Conservation (phyloP, 495 filamentous ascomycete species). For the Aspergillus olivimuriae region DNA sequence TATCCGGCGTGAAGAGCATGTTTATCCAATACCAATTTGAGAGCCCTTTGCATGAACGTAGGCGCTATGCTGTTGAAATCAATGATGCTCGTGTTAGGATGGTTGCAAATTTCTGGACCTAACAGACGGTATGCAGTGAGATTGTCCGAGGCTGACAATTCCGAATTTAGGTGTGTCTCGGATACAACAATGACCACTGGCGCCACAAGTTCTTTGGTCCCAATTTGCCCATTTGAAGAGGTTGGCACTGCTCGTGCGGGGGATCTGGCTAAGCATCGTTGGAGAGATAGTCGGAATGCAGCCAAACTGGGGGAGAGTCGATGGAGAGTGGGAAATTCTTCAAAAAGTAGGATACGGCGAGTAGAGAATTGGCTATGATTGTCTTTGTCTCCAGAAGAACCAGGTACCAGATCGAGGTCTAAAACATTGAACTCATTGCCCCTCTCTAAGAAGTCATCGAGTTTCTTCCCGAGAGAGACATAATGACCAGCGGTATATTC, state of each 20-base stretch:
- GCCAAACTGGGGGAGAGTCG: slow-evolving; percentile 59
- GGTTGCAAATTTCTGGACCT: slow-evolving; percentile 73
- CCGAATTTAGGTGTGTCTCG: slow-evolving; percentile 73
- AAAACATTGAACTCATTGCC: slow-evolving; percentile 75
- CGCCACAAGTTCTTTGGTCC: slow-evolving; percentile 47
- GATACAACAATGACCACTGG: slow-evolving; percentile 88
- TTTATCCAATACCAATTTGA: slow-evolving; percentile 72
- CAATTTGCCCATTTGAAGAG: slow-evolving; percentile 35
- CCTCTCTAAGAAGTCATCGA: slow-evolving; percentile 83
- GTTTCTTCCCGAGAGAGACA: slow-evolving; percentile 63
- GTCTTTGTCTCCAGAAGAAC: not conserved
- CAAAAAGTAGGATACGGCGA: slow-evolving; percentile 67
- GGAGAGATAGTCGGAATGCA: slow-evolving; percentile 68
- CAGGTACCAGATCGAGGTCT: slow-evolving; percentile 53
- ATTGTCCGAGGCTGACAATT: slow-evolving; percentile 70
- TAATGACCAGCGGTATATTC: slow-evolving; percentile 51
- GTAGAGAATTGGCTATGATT: slow-evolving; percentile 14
- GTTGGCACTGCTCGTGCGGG: slow-evolving; percentile 37
- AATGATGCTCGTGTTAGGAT: slow-evolving; percentile 67
- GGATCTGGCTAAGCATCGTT: slow-evolving; percentile 61
- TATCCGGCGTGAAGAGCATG: slow-evolving; percentile 67
- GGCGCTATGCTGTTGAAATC: slow-evolving; percentile 91
- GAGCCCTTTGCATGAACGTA: slow-evolving; percentile 76
- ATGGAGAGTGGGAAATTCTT: slow-evolving; percentile 87
- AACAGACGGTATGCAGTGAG: slow-evolving; percentile 86